Conservation (phyloP, 1,284 basidiomycete genomes). For the Apiotrichum domesticum region DNA sequence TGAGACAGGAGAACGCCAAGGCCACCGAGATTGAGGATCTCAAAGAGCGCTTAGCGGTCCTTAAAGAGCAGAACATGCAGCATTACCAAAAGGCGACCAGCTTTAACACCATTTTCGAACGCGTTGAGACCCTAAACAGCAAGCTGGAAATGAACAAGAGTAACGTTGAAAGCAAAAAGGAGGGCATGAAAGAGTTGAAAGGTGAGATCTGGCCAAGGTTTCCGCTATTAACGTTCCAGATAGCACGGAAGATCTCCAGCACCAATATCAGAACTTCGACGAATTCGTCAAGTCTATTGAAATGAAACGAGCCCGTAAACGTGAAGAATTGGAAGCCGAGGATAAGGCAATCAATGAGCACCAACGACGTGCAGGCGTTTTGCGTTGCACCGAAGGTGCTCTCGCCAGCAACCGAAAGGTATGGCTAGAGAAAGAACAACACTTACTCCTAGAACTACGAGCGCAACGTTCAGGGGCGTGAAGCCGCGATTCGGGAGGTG, state of each 20-base stretch:
- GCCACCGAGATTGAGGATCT: constrained; percentile 68
- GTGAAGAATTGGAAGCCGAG: constrained; percentile 30
- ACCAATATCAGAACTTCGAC: constrained; percentile 66
- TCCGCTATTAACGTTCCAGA: constrained; percentile 51
- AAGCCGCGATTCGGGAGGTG: constrained; percentile 65
- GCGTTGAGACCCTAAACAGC: constrained; percentile 62
- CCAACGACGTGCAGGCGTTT: constrained; percentile 26
- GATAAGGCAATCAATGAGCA: constrained; percentile 36
- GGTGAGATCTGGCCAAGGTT: constrained; percentile 49
- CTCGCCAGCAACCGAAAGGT: constrained; percentile 35
- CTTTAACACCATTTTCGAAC: constrained; percentile 75
- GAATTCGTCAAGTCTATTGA: constrained; percentile 43
- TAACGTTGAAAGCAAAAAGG: constrained; percentile 58
- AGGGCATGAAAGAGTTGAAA: constrained; percentile 58
- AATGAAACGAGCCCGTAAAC: constrained; percentile 33
- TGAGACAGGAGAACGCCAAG: constrained; percentile 62
- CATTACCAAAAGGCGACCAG: constrained; percentile 77
- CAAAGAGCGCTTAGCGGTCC: constrained; percentile 59
- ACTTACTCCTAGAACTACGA: constrained; percentile 60
- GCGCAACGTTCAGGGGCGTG: constrained; percentile 64
- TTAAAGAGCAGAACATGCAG: constrained; percentile 68
- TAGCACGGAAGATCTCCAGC: constrained; percentile 66
- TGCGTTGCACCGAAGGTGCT: constrained; percentile 30
- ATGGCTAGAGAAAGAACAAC: constrained; percentile 39
- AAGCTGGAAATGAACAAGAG: constrained; percentile 61